phyloP scores from a whole-genome alignment of 768 basidiomycete species.

The Boletus rubropictus region DNA sequence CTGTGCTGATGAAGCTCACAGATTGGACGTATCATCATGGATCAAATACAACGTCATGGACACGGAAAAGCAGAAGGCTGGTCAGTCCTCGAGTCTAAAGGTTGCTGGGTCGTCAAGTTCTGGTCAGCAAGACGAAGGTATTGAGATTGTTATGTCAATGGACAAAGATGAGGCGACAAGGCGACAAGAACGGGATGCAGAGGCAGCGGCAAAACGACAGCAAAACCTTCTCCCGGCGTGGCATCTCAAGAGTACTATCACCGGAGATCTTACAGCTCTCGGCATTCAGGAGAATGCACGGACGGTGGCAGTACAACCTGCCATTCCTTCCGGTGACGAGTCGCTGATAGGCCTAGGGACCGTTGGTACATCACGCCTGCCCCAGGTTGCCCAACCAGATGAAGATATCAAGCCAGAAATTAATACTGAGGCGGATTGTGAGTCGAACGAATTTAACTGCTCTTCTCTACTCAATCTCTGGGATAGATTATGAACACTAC shows the following conservation, averaged over 20 bases:
- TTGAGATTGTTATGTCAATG: conserved; percentile 82
- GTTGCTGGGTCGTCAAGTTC: conserved; percentile 65
- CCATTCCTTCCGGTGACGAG: conserved; percentile 58
- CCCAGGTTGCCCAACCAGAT: conserved; percentile 24
- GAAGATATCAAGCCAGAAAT: conserved; percentile 44
- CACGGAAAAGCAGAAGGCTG: conserved; percentile 51
- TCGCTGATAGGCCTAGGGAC: conserved; percentile 65
- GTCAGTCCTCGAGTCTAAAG: conserved; percentile 54
- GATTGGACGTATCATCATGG: conserved; percentile 81
- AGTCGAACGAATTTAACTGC: conserved; percentile 19
- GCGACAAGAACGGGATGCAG: conserved; percentile 66
- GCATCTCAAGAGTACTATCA: conserved; percentile 95
- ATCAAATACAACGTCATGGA: conserved; percentile 68
- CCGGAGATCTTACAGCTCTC: conserved; percentile 84
- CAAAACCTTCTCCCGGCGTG: conserved; percentile 92
- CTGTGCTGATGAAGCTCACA: conserved; percentile 25
- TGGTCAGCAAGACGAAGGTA: conserved; percentile 60
- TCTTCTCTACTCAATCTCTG: background rate
- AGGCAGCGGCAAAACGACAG: conserved; percentile 78
- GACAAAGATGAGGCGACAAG: conserved; percentile 82
- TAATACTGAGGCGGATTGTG: conserved; percentile 62
- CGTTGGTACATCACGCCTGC: conserved; percentile 35
- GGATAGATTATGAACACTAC: conserved; percentile 72
- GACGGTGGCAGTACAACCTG: conserved; percentile 33
- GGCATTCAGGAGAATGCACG: conserved; percentile 72